Evolutionary conservation across 768 basidiomycete genomes (phyloP), one percentile per base, ranked within the genome.

Genomic region (Dendrothele bispora): DNA sequence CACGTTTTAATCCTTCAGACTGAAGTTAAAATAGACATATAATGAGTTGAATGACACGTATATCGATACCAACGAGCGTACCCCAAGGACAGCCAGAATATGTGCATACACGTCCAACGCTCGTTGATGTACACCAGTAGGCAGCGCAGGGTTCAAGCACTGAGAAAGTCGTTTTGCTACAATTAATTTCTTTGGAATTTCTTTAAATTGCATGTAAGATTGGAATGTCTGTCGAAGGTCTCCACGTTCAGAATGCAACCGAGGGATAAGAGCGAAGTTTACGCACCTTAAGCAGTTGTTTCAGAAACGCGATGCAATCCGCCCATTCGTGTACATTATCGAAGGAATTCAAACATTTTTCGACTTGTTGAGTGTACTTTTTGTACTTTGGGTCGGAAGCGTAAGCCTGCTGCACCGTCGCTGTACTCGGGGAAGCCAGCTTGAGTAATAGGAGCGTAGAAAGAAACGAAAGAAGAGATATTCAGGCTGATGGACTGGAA

Each of bases 241-340:
- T 20, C 34, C n/a, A 42, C 27, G 1, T 4, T 46, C 7, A 38
- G 34, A n/a, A 49, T 27, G 29, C 29, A 47, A 28, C 29, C 7
- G 27, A 3, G 27, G 28, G 40, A 46, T 29, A 32, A 4, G 17
- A 20, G 26, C 26, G 25, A 20, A 34, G n/a, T 14, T 25, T 36
- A 54, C 65, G 36, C 57, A 91, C 93, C 78, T 97, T 97, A 50
- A 95, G 79, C 51, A 97, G 68, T 56, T 94, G 88, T 62, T 95
- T 95, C 65, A 99, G 67, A 69, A 98, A 99, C 32, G 95, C 87
- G 61, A 97, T 98, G 65, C 94, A 98, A 71, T 99, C 97, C 50
- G 97, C 95, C 97, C 97, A 99, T 71, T 99, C 97, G 48, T 95
- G 91, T 49, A 97, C 92, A 60, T 84, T 91, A 61, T 97, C 94